Conservation (phyloP, 306 rosid genomes). For the Cucurbita moschata region DNA sequence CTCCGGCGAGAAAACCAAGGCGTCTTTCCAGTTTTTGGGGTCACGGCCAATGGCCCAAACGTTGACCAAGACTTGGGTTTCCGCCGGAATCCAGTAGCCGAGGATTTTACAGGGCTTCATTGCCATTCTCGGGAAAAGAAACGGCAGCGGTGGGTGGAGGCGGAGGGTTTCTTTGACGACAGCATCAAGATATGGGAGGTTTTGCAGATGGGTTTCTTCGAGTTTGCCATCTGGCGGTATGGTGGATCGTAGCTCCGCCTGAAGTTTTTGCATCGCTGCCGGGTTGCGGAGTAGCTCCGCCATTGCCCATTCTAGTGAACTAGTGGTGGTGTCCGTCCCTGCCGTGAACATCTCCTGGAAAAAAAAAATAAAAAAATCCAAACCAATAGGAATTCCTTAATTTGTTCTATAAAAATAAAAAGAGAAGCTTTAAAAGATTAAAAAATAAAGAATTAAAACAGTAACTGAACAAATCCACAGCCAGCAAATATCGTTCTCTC, state of each 20-base stretch:
- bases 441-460: too few relatives aligned
- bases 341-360: conserved; percentile 77
- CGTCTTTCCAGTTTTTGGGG: conserved; percentile 54
- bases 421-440: too few relatives aligned
- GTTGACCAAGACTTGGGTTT: conserved; percentile 61
- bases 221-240: conserved; percentile 22
- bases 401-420: too few relatives aligned
- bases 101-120: conserved; percentile 37
- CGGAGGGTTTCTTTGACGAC: conserved; percentile 76
- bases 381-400: too few relatives aligned
- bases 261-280: conserved; percentile 34
- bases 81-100: conserved; percentile 53
- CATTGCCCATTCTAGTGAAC: conserved; percentile 86
- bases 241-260: conserved; percentile 42
- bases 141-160: conserved; percentile 92
- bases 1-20: conserved; percentile 54
- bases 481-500: too few relatives aligned
- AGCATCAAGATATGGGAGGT: conserved; percentile 59
- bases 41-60: conserved; percentile 94
- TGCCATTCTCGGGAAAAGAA: conserved; percentile 85
- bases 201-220: conserved; percentile 50
- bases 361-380: not conserved
- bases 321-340: conserved; percentile 81
- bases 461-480: too few relatives aligned
- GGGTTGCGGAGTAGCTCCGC: conserved; percentile 75